Evolutionary conservation across 78 protist genomes (phyloP).

Genomic region (Bodo saltans): DNA sequence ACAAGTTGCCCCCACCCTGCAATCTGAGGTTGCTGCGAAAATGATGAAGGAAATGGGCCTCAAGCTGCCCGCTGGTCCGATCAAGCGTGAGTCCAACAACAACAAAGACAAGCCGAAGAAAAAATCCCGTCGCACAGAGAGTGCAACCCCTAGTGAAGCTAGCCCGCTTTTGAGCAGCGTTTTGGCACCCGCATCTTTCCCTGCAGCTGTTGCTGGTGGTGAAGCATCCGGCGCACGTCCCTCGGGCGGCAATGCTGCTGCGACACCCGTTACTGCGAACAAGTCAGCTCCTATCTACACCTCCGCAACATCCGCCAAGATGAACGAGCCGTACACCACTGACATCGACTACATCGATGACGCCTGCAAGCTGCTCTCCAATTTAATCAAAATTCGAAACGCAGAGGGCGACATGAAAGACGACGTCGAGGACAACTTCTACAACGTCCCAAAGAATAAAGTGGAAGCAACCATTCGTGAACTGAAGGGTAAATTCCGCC

Average conservation of each 20-base stretch:
- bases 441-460: slow-evolving; percentile 2
- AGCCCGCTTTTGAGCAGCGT: background rate
- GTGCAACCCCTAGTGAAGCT: too few relatives aligned
- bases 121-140: too few relatives aligned
- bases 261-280: background rate
- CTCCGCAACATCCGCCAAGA: background rate
- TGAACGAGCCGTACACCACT: slow-evolving; percentile 33
- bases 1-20: too few relatives aligned
- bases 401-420: slow-evolving; percentile 31
- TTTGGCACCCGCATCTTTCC: background rate
- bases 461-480: slow-evolving; percentile 26
- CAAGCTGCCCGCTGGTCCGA: too few relatives aligned
- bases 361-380: slow-evolving; percentile 22
- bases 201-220: background rate
- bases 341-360: slow-evolving; percentile 53
- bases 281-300: background rate
- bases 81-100: too few relatives aligned
- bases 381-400: slow-evolving; percentile 20
- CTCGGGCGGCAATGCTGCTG: background rate
- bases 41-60: too few relatives aligned
- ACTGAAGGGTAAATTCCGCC: background rate
- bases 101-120: too few relatives aligned
- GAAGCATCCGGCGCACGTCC: background rate
- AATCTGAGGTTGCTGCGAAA: too few relatives aligned
- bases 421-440: background rate